phyloP scores from a whole-genome alignment of 768 basidiomycete genomes.

The Panellus pusillus region DNA sequence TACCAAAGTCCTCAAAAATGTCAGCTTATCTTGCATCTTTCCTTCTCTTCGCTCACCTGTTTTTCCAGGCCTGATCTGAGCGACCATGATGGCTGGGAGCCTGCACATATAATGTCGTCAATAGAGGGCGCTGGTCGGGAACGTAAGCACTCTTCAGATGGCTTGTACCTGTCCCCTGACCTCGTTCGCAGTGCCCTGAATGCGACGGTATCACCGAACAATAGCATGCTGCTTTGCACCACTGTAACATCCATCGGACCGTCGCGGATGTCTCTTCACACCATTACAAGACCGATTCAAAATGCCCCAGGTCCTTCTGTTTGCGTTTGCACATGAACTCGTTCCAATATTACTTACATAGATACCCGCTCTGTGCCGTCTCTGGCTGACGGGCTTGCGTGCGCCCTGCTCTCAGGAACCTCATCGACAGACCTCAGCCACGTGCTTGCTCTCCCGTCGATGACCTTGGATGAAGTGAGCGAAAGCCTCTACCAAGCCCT shows the following conservation, averaged over 20 bases:
- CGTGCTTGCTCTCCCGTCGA: slow-evolving; percentile 44
- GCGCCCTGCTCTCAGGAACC: slow-evolving; percentile 49
- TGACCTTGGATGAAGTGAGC: slow-evolving; percentile 41
- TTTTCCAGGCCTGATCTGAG: slow-evolving; percentile 50
- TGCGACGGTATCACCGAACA: slow-evolving; percentile 54
- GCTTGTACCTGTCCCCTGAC: slow-evolving; percentile 1
- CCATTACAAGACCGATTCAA: slow-evolving; percentile 38
- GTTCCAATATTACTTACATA: slow-evolving; percentile 8
- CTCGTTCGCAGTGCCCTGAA: slow-evolving; percentile 54
- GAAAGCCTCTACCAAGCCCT: slow-evolving; percentile 50
- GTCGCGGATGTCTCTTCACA: slow-evolving; percentile 41
- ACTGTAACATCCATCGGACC: slow-evolving; percentile 45
- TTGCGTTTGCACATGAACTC: slow-evolving; percentile 25
- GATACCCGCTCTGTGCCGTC: not conserved
- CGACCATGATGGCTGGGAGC: slow-evolving; percentile 53
- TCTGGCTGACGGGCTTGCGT: not conserved
- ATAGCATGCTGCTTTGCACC: slow-evolving; percentile 54
- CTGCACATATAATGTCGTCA: slow-evolving; percentile 45
- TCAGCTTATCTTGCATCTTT: slow-evolving; percentile 29
- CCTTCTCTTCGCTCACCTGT: slow-evolving; percentile 1
- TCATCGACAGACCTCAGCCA: slow-evolving; percentile 64
- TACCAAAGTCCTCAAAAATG: slow-evolving; percentile 54
- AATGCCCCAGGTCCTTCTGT: slow-evolving; percentile 9
- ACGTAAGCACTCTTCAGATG: slow-evolving; percentile 37
- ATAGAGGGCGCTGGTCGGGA: slow-evolving; percentile 45